Evolutionary conservation across 139 green algal genomes (phyloP), one percentile per base, ranked within the genome.

Genomic region (Marvania coccoides): DNA sequence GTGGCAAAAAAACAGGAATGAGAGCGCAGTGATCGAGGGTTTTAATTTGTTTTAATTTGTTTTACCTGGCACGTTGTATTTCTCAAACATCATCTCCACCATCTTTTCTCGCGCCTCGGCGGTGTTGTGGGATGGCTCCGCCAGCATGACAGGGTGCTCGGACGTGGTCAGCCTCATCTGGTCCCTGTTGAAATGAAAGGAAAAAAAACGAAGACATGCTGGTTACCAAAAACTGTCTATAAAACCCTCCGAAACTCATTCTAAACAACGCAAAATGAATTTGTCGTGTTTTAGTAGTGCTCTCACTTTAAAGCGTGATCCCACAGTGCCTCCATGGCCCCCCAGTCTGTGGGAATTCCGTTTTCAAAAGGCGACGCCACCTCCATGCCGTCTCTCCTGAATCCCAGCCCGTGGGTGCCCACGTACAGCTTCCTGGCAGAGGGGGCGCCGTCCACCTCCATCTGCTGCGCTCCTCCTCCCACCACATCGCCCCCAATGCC

Each of bases 131-230:
- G 85, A 82, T 0, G 93, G 87, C 79, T 98, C 94, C 3, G 88
- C 85, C 33, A 97, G 65, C 75, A 99, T 69, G 13, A 97, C 63
- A 3, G 93, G 90, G 68, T 95, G 93, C 68, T 97, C 90, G 42
- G 80, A 62, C 0, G 85, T 77, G 33, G 90, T 73, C 4, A 95
- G 69, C 29, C 74, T 62, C 59, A 98, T 76, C 15, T 88, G 81
- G 9, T 97, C 84, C 47, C 87, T 94, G 85, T 26, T 37, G 47
- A 9, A 2, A 36, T 19, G 4, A 37, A 37, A 19, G 33, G 29
- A 35, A 6, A 65, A 28, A 3, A 47, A 9, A 24, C 8, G 15
- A 23, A 59, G 34, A 12, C 45, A 46, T 63, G 15, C 6, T 14
- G 23, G 24, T 6, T 34, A 63, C 19, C 55, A 9, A 35, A 6